Conservation (phyloP, 2,329 filamentous ascomycete genomes). For the Lachnellula willkommii region DNA sequence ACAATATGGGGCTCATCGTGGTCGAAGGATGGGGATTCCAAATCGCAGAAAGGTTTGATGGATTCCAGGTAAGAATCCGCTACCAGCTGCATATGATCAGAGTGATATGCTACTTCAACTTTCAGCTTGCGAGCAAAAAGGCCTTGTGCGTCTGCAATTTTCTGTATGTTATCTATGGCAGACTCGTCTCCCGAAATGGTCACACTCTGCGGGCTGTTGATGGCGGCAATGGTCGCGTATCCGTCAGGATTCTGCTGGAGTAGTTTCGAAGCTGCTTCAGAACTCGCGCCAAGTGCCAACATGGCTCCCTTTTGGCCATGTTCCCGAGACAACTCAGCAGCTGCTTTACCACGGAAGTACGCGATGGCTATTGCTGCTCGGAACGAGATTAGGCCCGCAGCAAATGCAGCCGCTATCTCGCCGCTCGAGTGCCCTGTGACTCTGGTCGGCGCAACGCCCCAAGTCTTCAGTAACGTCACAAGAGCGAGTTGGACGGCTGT, state of each 20-base stretch:
- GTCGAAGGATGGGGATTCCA: too few species aligned
- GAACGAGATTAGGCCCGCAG: slow-evolving; percentile 19
- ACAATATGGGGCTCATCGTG: too few species aligned
- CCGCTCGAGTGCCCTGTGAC: slow-evolving; percentile 30
- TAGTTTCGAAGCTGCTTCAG: too few species aligned
- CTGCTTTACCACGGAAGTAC: slow-evolving; percentile 25
- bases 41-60: neutral
- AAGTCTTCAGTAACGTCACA: slow-evolving; percentile 25
- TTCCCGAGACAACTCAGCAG: neutral
- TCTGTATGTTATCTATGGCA: too few species aligned
- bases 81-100: slow-evolving; percentile 28
- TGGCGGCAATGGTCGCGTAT: too few species aligned
- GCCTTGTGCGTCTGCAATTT: slow-evolving; percentile 31
- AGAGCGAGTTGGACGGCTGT: slow-evolving; percentile 34
- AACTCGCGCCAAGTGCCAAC: too few species aligned
- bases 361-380: slow-evolving; percentile 24
- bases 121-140: slow-evolving; percentile 30
- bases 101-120: slow-evolving; percentile 40
- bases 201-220: too few species aligned
- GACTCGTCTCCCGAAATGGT: too few species aligned
- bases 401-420: slow-evolving; percentile 29
- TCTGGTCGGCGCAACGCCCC: slow-evolving; percentile 18
- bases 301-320: neutral
- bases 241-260: too few species aligned
- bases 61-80: slow-evolving; percentile 9